Conservation (phyloP, 2,329 filamentous ascomycete genomes). For the Aureobasidium sp. region DNA sequence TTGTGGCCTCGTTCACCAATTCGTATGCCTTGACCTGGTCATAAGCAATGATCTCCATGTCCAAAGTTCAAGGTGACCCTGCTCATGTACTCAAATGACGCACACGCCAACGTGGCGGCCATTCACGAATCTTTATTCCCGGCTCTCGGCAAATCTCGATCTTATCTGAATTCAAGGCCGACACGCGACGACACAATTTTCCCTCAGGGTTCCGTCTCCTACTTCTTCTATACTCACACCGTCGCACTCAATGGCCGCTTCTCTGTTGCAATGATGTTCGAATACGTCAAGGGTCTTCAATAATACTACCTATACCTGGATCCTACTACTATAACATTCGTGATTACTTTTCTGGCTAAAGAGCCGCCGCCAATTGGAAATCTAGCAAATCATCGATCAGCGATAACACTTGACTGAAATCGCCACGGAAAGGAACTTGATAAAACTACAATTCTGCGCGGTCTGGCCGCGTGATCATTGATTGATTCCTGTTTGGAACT, state of each 20-base stretch:
- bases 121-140: conserved; percentile 5
- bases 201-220: not conserved
- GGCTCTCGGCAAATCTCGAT: conserved; percentile 15
- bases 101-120: not conserved
- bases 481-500: not conserved
- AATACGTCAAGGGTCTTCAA: conserved; percentile 15
- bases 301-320: not conserved
- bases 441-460: not conserved
- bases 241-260: conserved; percentile 7
- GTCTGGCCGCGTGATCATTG: not conserved
- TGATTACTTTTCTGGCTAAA: not conserved
- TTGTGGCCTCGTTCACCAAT: not conserved
- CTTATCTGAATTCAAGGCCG: conserved; percentile 11
- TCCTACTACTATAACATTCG: not conserved
- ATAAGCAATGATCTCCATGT: too few relatives aligned
- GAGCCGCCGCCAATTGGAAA: not conserved
- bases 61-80: not conserved
- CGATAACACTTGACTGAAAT: conserved; percentile 19
- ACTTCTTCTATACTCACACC: not conserved
- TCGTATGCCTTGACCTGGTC: not conserved
- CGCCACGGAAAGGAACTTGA: conserved; percentile 6
- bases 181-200: conserved; percentile 22
- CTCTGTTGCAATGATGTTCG: conserved; percentile 16
- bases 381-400: conserved; percentile 8
- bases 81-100: not conserved